Evolutionary conservation across 176 grass and related monocot genomes (phyloP), one percentile per base, ranked within the genome.

Genomic region (Lolium rigidum): DNA sequence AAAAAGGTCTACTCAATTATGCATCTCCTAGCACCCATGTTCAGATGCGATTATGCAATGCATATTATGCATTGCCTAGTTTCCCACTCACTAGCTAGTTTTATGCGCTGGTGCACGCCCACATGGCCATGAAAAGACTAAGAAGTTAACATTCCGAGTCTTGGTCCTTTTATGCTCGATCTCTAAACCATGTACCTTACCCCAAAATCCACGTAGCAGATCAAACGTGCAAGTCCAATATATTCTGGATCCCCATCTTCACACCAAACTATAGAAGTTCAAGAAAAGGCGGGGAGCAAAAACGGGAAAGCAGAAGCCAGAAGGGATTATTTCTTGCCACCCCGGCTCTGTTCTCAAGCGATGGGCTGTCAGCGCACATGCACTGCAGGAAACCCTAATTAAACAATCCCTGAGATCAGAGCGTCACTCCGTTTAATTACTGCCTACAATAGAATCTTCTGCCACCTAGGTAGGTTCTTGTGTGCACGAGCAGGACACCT

Each of bases 321-420:
- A 48, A 41, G 25, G 5, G 48, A 2, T 39, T 15, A 14, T 55
- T 63, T 14, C 10, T 59, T 46, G 7, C 2, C 44, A 1, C 71
- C 28, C 6, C 35, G 6, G 1, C 13, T 76, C 67, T 49, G 24
- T n/a, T 60, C n/a, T 20, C 63, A 20, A 58, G 10, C 54, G 65
- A 73, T 88, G 87, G 73, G 74, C 50, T 73, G 87, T 80, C 75
- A 55, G 54, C 63, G 41, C 87, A 79, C 80, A 84, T 88, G 87
- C 6, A 2, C 57, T 9, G 74, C 66, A 56, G 56, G 44, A 54
- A 84, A 52, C 41, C 48, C 77, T 56, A 56, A 56, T 56, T 56
- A 56, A 82, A 77, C 37, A 46, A 64, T 12, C 65, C 31, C 31
- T 35, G 31, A 35, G 31, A 35, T 35, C 31, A 35, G 31, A 35